Base-by-base conservation (phyloP, 1,284 basidiomycete genomes). In the Puccinia brachypodii region DNA sequence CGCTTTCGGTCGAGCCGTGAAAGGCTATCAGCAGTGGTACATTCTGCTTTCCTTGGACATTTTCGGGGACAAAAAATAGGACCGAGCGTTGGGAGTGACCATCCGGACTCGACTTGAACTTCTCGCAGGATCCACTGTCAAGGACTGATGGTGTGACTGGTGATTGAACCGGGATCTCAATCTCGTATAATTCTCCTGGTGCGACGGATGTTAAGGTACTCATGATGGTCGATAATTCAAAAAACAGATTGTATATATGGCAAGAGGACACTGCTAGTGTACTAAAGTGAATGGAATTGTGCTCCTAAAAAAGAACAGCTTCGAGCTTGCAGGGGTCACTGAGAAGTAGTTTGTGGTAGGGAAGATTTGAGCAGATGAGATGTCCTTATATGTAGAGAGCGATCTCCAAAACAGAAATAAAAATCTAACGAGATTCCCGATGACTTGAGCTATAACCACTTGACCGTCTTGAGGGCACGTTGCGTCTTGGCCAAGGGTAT, bases 61-160 rank as follows among this genome's bases (percentile, higher is more conserved):
- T 66, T 13, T 69, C 33, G 11, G 76, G 76, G 19, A 78, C 76
- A 28, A 78, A 78, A 69, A 78, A 78, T 40, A 78, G 22, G 38
- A 78, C 76, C 19, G 62, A 53, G 36, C 76, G 76, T 31, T 64
- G 31, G 7, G 53, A 74, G 42, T 56, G 72, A 42, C 53, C 33
- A 60, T 56, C n/a, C 28, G 47, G 2, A 42, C 11, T 38, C 33
- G 28, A 8, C 60, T 60, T 60, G 19, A 28, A 14, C 53, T 74
- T 74, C 40, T 60, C 72, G n/a, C 40, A 42, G 40, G 53, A 60
- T 4, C 25, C 36, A 28, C 19, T 25, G 9, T n/a, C 36, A 33
- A 74, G 53, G 53, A 60, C 53, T 58, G 53, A 60, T 31, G 72
- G 72, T 74, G 31, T 40, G 36, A 38, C 53, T 38, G 72, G 60